Base-by-base conservation (phyloP, 2,329 filamentous ascomycete species). In the Catunica adiposa region DNA sequence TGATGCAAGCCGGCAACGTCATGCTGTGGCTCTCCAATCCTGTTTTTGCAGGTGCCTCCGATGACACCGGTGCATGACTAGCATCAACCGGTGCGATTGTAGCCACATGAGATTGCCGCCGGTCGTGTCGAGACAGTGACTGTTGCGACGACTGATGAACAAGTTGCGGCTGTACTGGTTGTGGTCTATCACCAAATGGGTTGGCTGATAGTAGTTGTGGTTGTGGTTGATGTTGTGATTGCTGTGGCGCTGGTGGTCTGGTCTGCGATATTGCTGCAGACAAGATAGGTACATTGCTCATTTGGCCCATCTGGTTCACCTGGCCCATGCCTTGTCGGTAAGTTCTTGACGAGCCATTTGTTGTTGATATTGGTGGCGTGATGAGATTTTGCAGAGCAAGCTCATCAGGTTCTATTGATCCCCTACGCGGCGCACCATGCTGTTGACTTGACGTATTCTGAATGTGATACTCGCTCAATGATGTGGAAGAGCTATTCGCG, bases 1-100 rank as follows among this genome's bases (percentile, higher is more conserved):
- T 88, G 64, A 94, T 88, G 38, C 86, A 83, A 47, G 74, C 71
- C 5, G 88, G 87, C 42, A 94, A 82, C 62, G 84, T 80, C 38
- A 90, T 72, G 63, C 76, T 80, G 64, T 80, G 77, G 59, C 70
- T 71, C 1, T 77, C 73, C 65, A 80, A 70, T 26, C 68, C 69
- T 26, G 5, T 63, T 61, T 29, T 64, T 20, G 55, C 55, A 5
- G 56, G 56, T 14, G 42, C 56, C 42, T 50, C 54, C 15, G 15
- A 34, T 23, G 56, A 29, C 26, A 51, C 23, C 17, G 54, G 44
- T 7, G 11, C 2, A 53, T 37, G n/a, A 31, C 29, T 26, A 22
- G 38, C 51, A 6, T 47, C 50, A 14, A 53, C 38, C 22, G 42
- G 34, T 14, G 38, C 25, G 20, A 60, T 55, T 37, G 44, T 57